Conservation (phyloP, 106 monocot genomes). For the Xerophyta viscosa region DNA sequence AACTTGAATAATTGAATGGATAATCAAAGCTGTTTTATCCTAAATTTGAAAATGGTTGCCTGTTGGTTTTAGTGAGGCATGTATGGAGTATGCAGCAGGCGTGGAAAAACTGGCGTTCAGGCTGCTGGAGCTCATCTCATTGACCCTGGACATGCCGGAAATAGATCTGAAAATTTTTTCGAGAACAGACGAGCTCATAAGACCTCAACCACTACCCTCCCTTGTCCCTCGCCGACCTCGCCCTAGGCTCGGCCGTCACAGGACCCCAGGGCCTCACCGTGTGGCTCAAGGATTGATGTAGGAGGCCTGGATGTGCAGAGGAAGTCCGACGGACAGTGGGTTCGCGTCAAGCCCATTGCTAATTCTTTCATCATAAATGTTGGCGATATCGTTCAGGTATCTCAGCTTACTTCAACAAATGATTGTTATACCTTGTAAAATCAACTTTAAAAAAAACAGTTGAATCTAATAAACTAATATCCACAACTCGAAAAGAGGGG, state of each 20-base stretch:
- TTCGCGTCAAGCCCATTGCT: constrained; percentile 40
- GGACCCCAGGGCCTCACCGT: constrained; percentile 35
- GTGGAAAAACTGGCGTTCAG: constrained; percentile 39
- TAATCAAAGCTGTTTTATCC: too few relatives aligned
- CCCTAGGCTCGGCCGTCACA: constrained; percentile 74
- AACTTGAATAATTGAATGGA: too few relatives aligned
- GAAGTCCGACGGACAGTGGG: constrained; percentile 23
- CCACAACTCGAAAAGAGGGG: too few relatives aligned
- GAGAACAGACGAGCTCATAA: constrained; percentile 30
- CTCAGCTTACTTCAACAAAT: too few relatives aligned
- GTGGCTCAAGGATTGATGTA: constrained; percentile 16
- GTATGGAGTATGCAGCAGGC: constrained; percentile 24
- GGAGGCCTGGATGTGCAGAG: constrained; percentile 23
- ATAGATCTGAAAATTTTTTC: constrained; percentile 41
- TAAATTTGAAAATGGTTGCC: too few relatives aligned
- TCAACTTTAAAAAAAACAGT: too few relatives aligned
- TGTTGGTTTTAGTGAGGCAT: constrained; percentile 20
- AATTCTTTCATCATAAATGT: constrained; percentile 67
- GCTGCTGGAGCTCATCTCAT: constrained; percentile 50
- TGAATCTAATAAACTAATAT: too few relatives aligned
- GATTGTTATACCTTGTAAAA: too few relatives aligned
- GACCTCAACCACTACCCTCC: constrained; percentile 69
- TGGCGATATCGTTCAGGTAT: constrained; percentile 68
- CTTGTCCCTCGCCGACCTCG: constrained; percentile 61
- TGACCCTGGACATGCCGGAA: constrained; percentile 28